These are phyloP conservation scores for Lipomyces orientalis DNA, from an alignment of 805 yeast species.

Conservation along the genomic window DNA sequence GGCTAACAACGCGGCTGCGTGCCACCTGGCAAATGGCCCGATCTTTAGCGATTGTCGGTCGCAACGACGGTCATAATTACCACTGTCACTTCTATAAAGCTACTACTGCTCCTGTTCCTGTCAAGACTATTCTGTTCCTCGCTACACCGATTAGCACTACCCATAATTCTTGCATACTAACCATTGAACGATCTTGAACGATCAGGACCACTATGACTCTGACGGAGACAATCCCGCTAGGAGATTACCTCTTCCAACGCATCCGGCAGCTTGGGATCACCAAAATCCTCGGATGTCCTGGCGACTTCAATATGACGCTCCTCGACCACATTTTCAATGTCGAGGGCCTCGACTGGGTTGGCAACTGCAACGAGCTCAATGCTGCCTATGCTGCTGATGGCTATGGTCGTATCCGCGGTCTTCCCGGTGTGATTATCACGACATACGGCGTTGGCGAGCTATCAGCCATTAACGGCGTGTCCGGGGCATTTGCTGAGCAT, in stretches of 20 bases:
- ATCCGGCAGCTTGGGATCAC: constrained; percentile 49
- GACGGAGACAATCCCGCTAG: constrained; percentile 38
- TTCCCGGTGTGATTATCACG: constrained; percentile 70
- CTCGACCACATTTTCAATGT: constrained; percentile 49
- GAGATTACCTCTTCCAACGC: constrained; percentile 36
- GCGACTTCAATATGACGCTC: constrained; percentile 52
- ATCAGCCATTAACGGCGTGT: constrained; percentile 72
- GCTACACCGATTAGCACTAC: neutral
- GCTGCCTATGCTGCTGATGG: constrained; percentile 93
- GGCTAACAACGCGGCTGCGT: neutral
- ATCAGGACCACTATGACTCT: neutral
- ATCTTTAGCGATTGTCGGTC: neutral
- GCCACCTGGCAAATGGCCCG: neutral
- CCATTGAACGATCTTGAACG: neutral
- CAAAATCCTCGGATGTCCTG: constrained; percentile 51
- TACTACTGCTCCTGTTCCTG: neutral
- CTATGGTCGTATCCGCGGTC: constrained; percentile 67
- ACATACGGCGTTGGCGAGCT: constrained; percentile 93
- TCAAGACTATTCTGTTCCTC: neutral
- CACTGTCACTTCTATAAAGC: neutral
- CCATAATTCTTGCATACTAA: neutral
- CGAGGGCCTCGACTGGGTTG: constrained; percentile 68
- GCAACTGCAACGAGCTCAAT: constrained; percentile 86
- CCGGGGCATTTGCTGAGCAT: constrained; percentile 83
- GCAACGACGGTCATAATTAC: neutral